Evolutionary conservation across 805 yeast genomes (phyloP).

Genomic region (Ogataea angusta): DNA sequence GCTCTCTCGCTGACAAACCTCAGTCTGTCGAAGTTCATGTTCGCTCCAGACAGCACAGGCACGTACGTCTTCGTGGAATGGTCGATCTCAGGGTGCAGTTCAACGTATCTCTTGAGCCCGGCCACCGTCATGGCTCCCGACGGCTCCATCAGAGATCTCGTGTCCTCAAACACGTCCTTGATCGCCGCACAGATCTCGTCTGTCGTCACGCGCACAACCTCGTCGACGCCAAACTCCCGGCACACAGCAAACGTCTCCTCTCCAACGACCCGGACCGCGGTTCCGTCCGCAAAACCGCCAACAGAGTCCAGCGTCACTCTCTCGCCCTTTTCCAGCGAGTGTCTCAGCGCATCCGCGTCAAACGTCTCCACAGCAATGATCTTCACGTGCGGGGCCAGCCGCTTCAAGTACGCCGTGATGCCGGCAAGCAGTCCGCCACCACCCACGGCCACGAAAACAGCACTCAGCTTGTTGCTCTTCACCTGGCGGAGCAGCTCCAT

Average conservation of each 20-base stretch:
- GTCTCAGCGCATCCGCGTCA: slow-evolving; percentile 91
- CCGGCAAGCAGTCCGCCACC: slow-evolving; percentile 98
- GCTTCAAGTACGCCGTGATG: slow-evolving; percentile 81
- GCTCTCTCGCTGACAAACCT: slow-evolving; percentile 97
- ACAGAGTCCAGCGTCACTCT: slow-evolving; percentile 63
- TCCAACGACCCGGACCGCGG: slow-evolving; percentile 89
- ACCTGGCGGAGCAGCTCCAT: slow-evolving; percentile 89
- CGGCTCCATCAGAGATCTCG: slow-evolving; percentile 91
- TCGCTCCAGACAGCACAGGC: slow-evolving; percentile 92
- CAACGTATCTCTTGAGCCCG: slow-evolving; percentile 81
- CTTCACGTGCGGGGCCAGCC: slow-evolving; percentile 96
- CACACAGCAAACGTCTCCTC: slow-evolving; percentile 87
- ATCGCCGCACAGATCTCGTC: slow-evolving; percentile 96
- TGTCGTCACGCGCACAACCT: slow-evolving; percentile 76
- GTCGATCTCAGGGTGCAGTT: slow-evolving; percentile 63
- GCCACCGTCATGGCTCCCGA: slow-evolving; percentile 97
- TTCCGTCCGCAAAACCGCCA: slow-evolving; percentile 98
- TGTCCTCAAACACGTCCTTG: slow-evolving; percentile 94
- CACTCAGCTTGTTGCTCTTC: slow-evolving; percentile 69
- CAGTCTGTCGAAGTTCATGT: slow-evolving; percentile 95
- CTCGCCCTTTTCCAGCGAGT: slow-evolving; percentile 55
- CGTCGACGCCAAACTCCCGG: slow-evolving; percentile 73
- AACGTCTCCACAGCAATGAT: slow-evolving; percentile 93
- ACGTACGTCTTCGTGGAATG: slow-evolving; percentile 70
- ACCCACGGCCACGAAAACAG: slow-evolving; percentile 91